Conservation (phyloP, 306 rosid species). For the Argentina anserina region DNA sequence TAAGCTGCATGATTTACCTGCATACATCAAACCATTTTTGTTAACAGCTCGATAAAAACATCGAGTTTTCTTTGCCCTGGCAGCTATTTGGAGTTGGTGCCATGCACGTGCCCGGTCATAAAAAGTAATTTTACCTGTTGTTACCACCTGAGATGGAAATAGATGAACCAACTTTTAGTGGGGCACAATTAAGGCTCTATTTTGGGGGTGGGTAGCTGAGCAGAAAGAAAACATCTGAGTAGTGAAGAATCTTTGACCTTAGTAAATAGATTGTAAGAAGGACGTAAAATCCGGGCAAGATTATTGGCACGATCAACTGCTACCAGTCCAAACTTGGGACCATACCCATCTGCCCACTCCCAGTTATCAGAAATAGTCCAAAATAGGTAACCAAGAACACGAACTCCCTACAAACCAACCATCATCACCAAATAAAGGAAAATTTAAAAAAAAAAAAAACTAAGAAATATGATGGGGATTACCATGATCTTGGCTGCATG, state of each 20-base stretch:
- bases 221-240: not conserved
- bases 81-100: constrained; percentile 74
- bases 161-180: constrained; percentile 15
- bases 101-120: constrained; percentile 71
- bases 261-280: constrained; percentile 83
- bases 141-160: constrained; percentile 60
- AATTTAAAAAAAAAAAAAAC: constrained; percentile 5
- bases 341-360: constrained; percentile 99
- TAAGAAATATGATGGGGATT: constrained; percentile 14
- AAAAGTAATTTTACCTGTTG: constrained; percentile 56
- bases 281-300: constrained; percentile 78
- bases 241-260: constrained; percentile 42
- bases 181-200: constrained; percentile 13
- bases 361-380: constrained; percentile 98
- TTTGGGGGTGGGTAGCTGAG: not conserved
- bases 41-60: constrained; percentile 79
- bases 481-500: constrained; percentile 82
- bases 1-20: constrained; percentile 57
- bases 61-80: constrained; percentile 57
- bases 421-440: constrained; percentile 17
- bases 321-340: constrained; percentile 98
- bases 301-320: constrained; percentile 77
- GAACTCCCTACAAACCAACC: constrained; percentile 67
- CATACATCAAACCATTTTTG: constrained; percentile 75
- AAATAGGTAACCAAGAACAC: constrained; percentile 54